phyloP scores from a whole-genome alignment of 768 basidiomycete species.

The Suillus weaverae region DNA sequence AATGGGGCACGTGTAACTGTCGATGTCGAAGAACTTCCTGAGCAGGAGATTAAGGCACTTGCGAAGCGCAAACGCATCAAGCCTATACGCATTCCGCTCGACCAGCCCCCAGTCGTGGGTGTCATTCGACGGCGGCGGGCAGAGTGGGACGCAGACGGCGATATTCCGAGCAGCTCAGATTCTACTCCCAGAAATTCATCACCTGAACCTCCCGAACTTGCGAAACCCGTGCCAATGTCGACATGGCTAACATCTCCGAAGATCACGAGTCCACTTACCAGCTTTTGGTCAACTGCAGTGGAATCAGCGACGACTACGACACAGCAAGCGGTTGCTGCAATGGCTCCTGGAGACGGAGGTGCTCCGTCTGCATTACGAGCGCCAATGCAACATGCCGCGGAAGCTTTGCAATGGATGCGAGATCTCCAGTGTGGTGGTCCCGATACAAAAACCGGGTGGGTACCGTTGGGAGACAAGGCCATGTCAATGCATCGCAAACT shows the following conservation, averaged over 20 bases:
- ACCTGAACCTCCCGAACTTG: slow-evolving; percentile 23
- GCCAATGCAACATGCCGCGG: slow-evolving; percentile 81
- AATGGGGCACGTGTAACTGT: slow-evolving; percentile 85
- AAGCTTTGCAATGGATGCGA: slow-evolving; percentile 79
- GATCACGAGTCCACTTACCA: slow-evolving; percentile 67
- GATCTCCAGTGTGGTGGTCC: slow-evolving; percentile 60
- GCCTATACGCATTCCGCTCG: slow-evolving; percentile 83
- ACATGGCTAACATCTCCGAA: slow-evolving; percentile 60
- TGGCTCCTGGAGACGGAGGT: slow-evolving; percentile 54
- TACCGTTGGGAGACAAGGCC: slow-evolving; percentile 72
- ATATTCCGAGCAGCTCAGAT: slow-evolving; percentile 23
- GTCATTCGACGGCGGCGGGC: slow-evolving; percentile 66
- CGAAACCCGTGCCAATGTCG: slow-evolving; percentile 5
- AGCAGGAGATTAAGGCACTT: slow-evolving; percentile 81
- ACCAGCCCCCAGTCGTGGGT: slow-evolving; percentile 84
- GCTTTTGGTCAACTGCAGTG: slow-evolving; percentile 73
- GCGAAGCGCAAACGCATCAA: slow-evolving; percentile 84
- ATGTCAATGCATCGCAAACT: slow-evolving; percentile 73
- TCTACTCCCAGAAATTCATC: slow-evolving; percentile 16
- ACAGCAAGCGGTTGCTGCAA: slow-evolving; percentile 75
- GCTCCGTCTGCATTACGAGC: slow-evolving; percentile 55
- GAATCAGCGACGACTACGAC: slow-evolving; percentile 74
- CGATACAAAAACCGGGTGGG: slow-evolving; percentile 64
- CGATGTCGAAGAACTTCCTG: slow-evolving; percentile 86
- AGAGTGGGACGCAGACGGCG: slow-evolving; percentile 66